Evolutionary conservation across 177 flowering plant genomes (phyloP).

Genomic region (Vitis hybrid): DNA sequence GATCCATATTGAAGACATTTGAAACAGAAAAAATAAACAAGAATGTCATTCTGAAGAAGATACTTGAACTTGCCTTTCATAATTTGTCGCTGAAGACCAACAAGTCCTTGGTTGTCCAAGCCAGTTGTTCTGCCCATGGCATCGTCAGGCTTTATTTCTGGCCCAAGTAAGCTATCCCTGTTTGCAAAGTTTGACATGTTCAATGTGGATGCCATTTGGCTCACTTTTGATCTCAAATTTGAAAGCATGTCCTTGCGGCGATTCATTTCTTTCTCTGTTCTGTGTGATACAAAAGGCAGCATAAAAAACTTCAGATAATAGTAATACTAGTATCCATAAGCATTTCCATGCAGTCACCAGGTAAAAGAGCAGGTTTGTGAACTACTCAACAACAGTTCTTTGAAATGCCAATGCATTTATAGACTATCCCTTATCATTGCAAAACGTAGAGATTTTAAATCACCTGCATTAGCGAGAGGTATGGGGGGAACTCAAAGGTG

Average conservation of each 20-base stretch:
- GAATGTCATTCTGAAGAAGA: background rate
- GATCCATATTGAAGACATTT: background rate
- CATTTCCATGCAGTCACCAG: too few relatives aligned
- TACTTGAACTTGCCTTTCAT: slow-evolving; percentile 64
- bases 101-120: slow-evolving; percentile 76
- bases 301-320: background rate
- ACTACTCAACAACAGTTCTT: too few relatives aligned
- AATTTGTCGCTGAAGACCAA: slow-evolving; percentile 81
- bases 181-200: slow-evolving; percentile 81
- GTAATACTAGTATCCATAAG: too few relatives aligned
- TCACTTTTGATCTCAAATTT: slow-evolving; percentile 68
- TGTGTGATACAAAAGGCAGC: slow-evolving; percentile 22
- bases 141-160: slow-evolving; percentile 56
- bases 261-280: slow-evolving; percentile 86
- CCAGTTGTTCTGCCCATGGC: slow-evolving; percentile 62
- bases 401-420: too few relatives aligned
- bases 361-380: too few relatives aligned
- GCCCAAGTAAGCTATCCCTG: slow-evolving; percentile 82
- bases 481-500: too few relatives aligned
- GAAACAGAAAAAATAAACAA: background rate
- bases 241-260: slow-evolving; percentile 77
- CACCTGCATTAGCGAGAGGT: too few relatives aligned
- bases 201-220: slow-evolving; percentile 73
- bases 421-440: too few relatives aligned
- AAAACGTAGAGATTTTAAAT: too few relatives aligned